phyloP scores from a whole-genome alignment of 495 filamentous ascomycete species.

The Gamarada debralockiae region DNA sequence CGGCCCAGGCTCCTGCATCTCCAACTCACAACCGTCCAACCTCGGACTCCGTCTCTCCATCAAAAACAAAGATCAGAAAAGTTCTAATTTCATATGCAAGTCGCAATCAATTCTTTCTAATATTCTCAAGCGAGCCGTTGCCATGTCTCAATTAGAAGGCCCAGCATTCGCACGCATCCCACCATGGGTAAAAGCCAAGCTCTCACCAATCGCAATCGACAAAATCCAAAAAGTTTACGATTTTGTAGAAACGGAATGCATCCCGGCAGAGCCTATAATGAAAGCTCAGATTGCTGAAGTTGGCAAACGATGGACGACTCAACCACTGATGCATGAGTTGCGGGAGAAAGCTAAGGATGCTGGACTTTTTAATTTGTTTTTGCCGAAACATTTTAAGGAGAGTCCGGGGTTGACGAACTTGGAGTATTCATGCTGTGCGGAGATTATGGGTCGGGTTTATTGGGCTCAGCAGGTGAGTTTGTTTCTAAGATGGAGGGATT shows the following conservation, averaged over 20 bases:
- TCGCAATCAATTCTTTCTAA: too few relatives aligned
- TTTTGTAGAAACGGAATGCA: constrained; percentile 38
- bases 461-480: constrained; percentile 33
- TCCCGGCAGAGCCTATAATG: constrained; percentile 35
- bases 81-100: background rate
- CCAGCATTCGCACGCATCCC: constrained; percentile 34
- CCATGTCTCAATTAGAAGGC: constrained; percentile 7
- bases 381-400: constrained; percentile 36
- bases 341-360: constrained; percentile 33
- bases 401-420: constrained; percentile 38
- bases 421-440: constrained; percentile 37
- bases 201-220: constrained; percentile 31
- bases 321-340: constrained; percentile 33
- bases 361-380: constrained; percentile 37
- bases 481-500: background rate
- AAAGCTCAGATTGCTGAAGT: constrained; percentile 29
- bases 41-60: too few relatives aligned
- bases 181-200: constrained; percentile 35
- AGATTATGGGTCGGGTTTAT: constrained; percentile 37
- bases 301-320: constrained; percentile 29
- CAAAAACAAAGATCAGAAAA: too few relatives aligned
- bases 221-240: constrained; percentile 34
- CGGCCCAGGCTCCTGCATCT: too few relatives aligned
- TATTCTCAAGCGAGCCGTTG: too few relatives aligned
- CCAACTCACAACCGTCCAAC: too few relatives aligned